Evolutionary conservation across 2,329 filamentous ascomycete species (phyloP), one percentile per base, ranked within the genome.

Genomic region (Aureobasidium sp.): DNA sequence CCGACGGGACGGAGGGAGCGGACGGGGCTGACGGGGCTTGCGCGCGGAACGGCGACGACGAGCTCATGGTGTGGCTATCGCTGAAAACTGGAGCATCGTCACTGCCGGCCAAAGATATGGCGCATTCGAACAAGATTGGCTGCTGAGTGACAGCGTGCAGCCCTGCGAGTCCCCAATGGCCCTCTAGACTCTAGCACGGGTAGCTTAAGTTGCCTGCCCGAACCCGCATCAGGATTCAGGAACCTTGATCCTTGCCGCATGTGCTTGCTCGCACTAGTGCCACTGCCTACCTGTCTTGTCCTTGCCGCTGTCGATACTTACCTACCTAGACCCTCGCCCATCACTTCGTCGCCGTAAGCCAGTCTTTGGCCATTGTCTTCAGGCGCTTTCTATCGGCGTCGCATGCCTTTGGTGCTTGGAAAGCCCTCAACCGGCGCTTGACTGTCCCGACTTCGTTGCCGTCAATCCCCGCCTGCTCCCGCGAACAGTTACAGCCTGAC

Each of bases 21-120:
- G 42, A 45, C 21, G 46, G 29, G 8, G 31, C 2, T n/a, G 27
- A 35, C 27, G 54, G 11, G n/a, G 50, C 21, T 51, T 38, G 47
- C 47, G 47, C 25, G n/a, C 46, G 38, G 5, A 37, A 33, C 38
- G 58, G 23, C 45, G 55, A 43, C 43, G 55, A 58, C 42, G 55
- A 49, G 55, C 55, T 58, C 55, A 58, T 58, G 55, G 23, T 58
- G 27, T n/a, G 33, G 49, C 49, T 25, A 19, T 27, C 21, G n/a
- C 21, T 21, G 35, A 31, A 19, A 40, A 13, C 43, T 17, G 43
- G 15, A 46, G 49, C 49, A 53, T 53, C 21, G 35, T 53, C 23
- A 27, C 49, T 23, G 35, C 21, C 17, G 49, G 33, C 49, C 33
- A 19, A 17, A 29, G 33, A 23, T 21, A 11, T 19, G 31, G 47